A percentile compares a stretch with the other conserved stretches of the same genome.
Evolutionary conservation across 78 protist species (phyloP).

Genomic region (Guillardia theta): DNA sequence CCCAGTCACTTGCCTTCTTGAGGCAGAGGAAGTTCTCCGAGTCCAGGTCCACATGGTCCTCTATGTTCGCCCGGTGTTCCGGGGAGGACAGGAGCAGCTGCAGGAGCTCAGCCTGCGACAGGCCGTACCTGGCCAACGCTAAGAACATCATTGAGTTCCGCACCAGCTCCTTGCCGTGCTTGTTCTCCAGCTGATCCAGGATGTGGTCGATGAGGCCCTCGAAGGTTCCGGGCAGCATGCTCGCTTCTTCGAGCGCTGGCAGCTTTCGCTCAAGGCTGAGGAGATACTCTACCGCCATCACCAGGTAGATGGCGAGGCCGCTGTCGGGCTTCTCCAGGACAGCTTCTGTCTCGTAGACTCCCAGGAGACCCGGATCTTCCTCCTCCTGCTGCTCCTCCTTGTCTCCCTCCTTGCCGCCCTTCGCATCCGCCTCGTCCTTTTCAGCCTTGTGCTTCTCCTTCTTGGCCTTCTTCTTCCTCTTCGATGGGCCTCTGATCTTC

Average conservation of each 20-base stretch:
- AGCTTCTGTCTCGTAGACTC: background rate
- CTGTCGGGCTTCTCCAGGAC: background rate
- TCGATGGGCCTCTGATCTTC: background rate
- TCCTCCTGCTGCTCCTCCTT: background rate
- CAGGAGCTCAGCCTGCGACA: background rate
- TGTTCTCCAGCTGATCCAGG: background rate
- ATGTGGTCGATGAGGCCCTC: background rate
- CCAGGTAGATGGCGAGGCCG: background rate
- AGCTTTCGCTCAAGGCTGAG: background rate
- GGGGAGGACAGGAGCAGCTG: background rate
- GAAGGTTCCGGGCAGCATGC: background rate
- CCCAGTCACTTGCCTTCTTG: background rate
- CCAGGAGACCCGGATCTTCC: background rate
- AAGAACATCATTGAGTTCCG: background rate
- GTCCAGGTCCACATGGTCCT: background rate
- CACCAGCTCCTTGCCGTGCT: constrained; percentile 15
- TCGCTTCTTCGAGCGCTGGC: background rate
- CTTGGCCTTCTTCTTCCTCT: background rate
- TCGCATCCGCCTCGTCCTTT: background rate
- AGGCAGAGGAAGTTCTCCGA: background rate
- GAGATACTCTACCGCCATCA: background rate
- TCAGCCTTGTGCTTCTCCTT: background rate
- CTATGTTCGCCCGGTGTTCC: background rate
- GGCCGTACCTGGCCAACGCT: background rate
- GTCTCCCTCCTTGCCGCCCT: background rate